Conservation (phyloP, 805 yeast species). For the Torulaspora maleeae region DNA sequence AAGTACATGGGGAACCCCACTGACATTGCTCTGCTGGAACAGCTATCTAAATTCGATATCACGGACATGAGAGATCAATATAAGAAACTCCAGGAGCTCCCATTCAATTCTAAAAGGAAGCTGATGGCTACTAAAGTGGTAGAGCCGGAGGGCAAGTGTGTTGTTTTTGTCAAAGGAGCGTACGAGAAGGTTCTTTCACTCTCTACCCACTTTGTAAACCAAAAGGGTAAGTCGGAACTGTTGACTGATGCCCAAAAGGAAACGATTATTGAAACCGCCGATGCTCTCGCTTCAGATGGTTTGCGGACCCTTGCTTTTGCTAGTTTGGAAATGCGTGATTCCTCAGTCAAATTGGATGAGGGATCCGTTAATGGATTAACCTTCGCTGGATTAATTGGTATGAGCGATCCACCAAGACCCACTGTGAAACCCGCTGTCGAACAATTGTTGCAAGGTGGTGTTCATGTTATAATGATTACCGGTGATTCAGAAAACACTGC, state of each 20-base stretch:
- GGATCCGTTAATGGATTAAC: slow-evolving; percentile 54
- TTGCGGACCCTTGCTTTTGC: slow-evolving; percentile 83
- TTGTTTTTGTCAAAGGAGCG: slow-evolving; percentile 85
- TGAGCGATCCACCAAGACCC: slow-evolving; percentile 97
- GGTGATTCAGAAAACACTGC: slow-evolving; percentile 92
- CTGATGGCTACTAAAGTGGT: slow-evolving; percentile 79
- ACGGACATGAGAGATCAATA: slow-evolving; percentile 60
- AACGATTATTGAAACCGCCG: slow-evolving; percentile 54
- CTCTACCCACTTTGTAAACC: slow-evolving; percentile 56
- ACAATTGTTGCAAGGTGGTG: slow-evolving; percentile 82
- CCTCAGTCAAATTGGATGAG: slow-evolving; percentile 29
- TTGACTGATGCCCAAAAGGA: slow-evolving; percentile 48
- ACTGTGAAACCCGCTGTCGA: slow-evolving; percentile 73
- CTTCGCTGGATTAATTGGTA: slow-evolving; percentile 85
- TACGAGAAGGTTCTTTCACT: slow-evolving; percentile 62
- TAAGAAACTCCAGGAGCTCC: slow-evolving; percentile 64
- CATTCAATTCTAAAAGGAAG: slow-evolving; percentile 80
- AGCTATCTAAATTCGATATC: slow-evolving; percentile 62
- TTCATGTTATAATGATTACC: slow-evolving; percentile 96
- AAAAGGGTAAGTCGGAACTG: slow-evolving; percentile 55
- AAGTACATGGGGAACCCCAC: slow-evolving; percentile 88
- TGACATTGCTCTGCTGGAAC: slow-evolving; percentile 84
- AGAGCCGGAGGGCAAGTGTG: slow-evolving; percentile 52
- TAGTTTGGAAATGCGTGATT: slow-evolving; percentile 39
- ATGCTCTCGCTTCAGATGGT: slow-evolving; percentile 71